phyloP scores from a whole-genome alignment of 1,139 yeast species.

The Diutina scorzettiae region DNA sequence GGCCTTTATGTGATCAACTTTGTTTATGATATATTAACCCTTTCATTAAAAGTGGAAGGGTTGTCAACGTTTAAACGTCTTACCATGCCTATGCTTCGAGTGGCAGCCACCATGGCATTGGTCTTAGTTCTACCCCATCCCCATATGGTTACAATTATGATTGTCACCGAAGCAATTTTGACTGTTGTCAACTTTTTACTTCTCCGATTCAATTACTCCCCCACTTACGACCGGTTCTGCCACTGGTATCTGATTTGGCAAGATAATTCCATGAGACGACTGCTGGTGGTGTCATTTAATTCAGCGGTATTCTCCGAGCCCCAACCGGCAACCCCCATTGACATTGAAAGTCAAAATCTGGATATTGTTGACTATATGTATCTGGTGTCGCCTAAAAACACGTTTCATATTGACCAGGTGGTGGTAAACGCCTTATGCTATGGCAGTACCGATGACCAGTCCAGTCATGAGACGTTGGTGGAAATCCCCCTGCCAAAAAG shows the following conservation, averaged over 20 bases:
- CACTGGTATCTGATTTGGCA: constrained; percentile 3
- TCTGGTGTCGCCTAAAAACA: constrained; percentile 1
- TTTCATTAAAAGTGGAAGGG: background rate
- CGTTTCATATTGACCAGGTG: background rate
- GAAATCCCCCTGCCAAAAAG: background rate
- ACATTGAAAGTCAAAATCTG: background rate
- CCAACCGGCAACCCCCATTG: background rate
- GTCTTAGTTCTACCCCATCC: background rate
- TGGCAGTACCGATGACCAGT: background rate
- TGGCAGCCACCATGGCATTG: background rate
- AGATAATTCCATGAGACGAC: background rate
- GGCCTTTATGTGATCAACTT: background rate
- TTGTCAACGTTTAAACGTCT: background rate
- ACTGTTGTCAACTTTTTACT: background rate
- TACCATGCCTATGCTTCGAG: background rate
- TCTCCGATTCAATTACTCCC: background rate
- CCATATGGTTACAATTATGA: background rate
- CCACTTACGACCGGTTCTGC: background rate
- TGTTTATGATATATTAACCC: background rate
- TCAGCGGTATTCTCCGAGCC: background rate
- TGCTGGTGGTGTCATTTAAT: background rate
- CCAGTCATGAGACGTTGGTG: background rate
- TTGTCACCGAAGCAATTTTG: background rate
- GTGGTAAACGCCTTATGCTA: background rate
- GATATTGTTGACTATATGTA: background rate